phyloP scores from a whole-genome alignment of 306 rosid species.

The Boehmeria nivea region DNA sequence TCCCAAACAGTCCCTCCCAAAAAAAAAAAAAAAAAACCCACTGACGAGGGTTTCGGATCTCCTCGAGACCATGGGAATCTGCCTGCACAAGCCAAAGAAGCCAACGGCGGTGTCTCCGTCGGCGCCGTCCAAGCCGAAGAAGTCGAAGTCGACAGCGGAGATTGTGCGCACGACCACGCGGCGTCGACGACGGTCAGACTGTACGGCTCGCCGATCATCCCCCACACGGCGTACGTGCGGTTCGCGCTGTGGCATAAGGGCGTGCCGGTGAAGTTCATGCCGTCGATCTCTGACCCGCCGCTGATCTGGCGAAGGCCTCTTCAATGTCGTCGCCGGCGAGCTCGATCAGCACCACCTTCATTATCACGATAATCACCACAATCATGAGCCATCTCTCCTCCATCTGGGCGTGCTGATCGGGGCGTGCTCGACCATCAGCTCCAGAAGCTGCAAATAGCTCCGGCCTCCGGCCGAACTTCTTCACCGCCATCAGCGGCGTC shows the following conservation, averaged over 20 bases:
- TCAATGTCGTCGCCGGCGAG: too few species aligned
- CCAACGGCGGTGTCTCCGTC: background rate
- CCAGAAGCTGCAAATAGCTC: slow-evolving; percentile 71
- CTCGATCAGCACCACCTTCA: too few species aligned
- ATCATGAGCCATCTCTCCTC: too few species aligned
- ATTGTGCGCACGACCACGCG: slow-evolving; percentile 57
- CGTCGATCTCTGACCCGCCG: slow-evolving; percentile 34
- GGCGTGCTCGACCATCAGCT: slow-evolving; percentile 73
- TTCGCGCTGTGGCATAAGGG: slow-evolving; percentile 60
- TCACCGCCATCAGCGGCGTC: slow-evolving; percentile 65
- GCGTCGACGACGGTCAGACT: slow-evolving; percentile 36
- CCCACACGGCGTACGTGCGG: slow-evolving; percentile 61
- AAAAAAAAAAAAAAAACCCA: too few species aligned
- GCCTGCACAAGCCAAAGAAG: slow-evolving; percentile 26
- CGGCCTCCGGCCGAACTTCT: slow-evolving; percentile 56
- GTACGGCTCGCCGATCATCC: slow-evolving; percentile 46
- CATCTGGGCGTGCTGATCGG: slow-evolving; percentile 87
- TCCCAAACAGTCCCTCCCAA: too few species aligned
- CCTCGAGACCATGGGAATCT: slow-evolving; percentile 56
- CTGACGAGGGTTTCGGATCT: background rate
- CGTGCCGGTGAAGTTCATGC: slow-evolving; percentile 41
- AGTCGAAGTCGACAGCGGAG: slow-evolving; percentile 67
- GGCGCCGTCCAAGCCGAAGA: slow-evolving; percentile 3
- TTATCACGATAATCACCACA: too few species aligned
- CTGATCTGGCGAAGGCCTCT: too few species aligned